Evolutionary conservation across 2,329 filamentous ascomycete genomes (phyloP), one percentile per base, ranked within the genome.

Genomic region (Botryosphaeria dothidea): DNA sequence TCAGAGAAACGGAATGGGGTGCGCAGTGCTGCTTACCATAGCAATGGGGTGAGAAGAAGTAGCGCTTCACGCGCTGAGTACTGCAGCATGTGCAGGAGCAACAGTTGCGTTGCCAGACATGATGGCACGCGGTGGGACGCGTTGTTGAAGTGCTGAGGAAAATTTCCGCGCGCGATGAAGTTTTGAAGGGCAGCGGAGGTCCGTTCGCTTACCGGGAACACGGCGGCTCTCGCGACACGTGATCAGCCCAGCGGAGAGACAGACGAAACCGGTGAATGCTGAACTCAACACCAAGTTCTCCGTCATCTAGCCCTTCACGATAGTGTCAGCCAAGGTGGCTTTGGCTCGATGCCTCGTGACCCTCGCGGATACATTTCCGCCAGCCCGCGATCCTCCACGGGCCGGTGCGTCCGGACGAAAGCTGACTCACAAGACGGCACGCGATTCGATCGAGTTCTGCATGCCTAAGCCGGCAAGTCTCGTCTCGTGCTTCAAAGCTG

Each of bases 1-100:
- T 79, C 77, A 75, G 73, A 67, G 70, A 71, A 52, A 54, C 45
- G 45, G 45, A 51, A n/a, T 17, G 31, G 63, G 3, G 41, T 11
- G 36, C 7, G 29, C 3, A 25, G n/a, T 43, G 11, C 23, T 15
- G 36, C 54, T 58, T 45, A 58, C 54, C 54, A 58, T 15, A 23
- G 9, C 6, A 7, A 17, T 9, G 25, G 29, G 17, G 17, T n/a
- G 36, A 21, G 54, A n/a, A 11, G 13, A 9, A 34, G 7, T 34
- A 2, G 31, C 31, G 21, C 15, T 11, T 58, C 54, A 58, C 27
- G 25, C 23, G 23, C 3, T 41, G 21, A 23, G 15, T 23, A n/a
- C 9, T 34, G 29, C 41, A 38, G 57, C 25, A n/a, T 48, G 56
- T 38, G 17, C 41, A 45, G 8, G 38, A 25, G 19, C n/a, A 49